Evolutionary conservation across 2,329 filamentous ascomycete genomes (phyloP).

Genomic region (Fusarium chaquense): DNA sequence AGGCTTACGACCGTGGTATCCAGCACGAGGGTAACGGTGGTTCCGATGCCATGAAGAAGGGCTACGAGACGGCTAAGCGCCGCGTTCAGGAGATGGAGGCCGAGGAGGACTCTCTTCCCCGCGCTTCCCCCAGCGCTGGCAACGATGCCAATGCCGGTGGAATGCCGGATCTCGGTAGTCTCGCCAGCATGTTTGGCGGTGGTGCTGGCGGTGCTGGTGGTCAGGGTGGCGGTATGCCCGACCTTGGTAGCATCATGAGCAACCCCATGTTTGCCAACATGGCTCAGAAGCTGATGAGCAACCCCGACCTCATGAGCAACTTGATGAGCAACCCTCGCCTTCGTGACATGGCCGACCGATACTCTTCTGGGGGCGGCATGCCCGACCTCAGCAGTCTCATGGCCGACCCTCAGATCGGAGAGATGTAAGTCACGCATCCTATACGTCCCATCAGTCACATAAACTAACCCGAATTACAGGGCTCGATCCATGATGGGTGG

Average conservation of each 20-base stretch:
- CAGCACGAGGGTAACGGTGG: slow-evolving; percentile 94
- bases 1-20: slow-evolving; percentile 93
- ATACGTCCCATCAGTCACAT: background rate
- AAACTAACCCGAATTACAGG: slow-evolving; percentile 48
- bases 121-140: slow-evolving; percentile 64
- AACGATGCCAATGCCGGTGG: slow-evolving; percentile 59
- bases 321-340: slow-evolving; percentile 94
- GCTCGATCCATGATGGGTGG: slow-evolving; percentile 62
- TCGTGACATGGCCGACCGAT: slow-evolving; percentile 86
- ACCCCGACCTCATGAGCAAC: slow-evolving; percentile 91
- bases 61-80: slow-evolving; percentile 91
- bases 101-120: slow-evolving; percentile 54
- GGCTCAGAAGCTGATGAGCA: slow-evolving; percentile 97
- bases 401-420: slow-evolving; percentile 90
- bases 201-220: slow-evolving; percentile 69
- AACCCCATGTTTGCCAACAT: slow-evolving; percentile 99
- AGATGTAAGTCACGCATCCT: slow-evolving; percentile 77
- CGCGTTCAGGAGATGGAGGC: slow-evolving; percentile 83
- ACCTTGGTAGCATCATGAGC: slow-evolving; percentile 88
- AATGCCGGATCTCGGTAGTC: slow-evolving; percentile 76
- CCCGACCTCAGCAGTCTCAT: slow-evolving; percentile 88
- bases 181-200: slow-evolving; percentile 78
- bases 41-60: slow-evolving; percentile 97
- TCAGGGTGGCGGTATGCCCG: slow-evolving; percentile 84
- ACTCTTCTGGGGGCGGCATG: slow-evolving; percentile 84